These are phyloP conservation scores for Pseudogymnoascus sp. DNA, from an alignment of 2,329 filamentous ascomycete species.

Conservation along the genomic window DNA sequence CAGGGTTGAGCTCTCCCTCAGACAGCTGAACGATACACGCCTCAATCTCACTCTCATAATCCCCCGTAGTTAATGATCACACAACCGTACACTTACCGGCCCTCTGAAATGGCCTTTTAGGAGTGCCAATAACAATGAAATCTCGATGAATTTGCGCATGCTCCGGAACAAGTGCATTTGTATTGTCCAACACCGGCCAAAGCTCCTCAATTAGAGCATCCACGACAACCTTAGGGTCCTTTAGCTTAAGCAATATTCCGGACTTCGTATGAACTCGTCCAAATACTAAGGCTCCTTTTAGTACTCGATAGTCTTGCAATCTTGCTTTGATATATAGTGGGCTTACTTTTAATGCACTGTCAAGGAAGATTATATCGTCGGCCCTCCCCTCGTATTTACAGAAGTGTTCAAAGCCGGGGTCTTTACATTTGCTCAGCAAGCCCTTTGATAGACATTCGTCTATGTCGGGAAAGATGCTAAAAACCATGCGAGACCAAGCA, in stretches of 20 bases:
- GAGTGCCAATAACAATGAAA: constrained; percentile 13
- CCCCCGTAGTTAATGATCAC: constrained; percentile 3
- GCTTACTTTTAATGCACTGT: constrained; percentile 6
- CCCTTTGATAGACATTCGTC: constrained; percentile 38
- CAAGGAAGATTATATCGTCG: constrained; percentile 17
- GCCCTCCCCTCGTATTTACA: constrained; percentile 14
- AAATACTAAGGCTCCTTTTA: constrained; percentile 23
- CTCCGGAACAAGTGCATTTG: constrained; percentile 15
- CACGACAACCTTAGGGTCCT: not conserved
- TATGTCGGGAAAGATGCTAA: constrained; percentile 33
- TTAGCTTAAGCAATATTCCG: constrained; percentile 16
- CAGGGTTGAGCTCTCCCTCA: not conserved
- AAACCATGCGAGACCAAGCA: constrained; percentile 27
- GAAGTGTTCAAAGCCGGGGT: constrained; percentile 8
- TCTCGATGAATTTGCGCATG: constrained; percentile 14
- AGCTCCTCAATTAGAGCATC: constrained; percentile 12
- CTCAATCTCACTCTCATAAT: constrained; percentile 13
- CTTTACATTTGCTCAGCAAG: constrained; percentile 21
- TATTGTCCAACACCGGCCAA: constrained; percentile 15
- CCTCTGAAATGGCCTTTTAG: constrained; percentile 13
- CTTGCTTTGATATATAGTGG: not conserved
- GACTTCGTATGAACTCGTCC: constrained; percentile 22
- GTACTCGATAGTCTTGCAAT: not conserved
- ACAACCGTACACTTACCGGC: constrained; percentile 15
- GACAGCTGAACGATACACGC: constrained; percentile 1